Evolutionary conservation across 495 filamentous ascomycete species (phyloP).

Genomic region (Aspergillus mulundensis): DNA sequence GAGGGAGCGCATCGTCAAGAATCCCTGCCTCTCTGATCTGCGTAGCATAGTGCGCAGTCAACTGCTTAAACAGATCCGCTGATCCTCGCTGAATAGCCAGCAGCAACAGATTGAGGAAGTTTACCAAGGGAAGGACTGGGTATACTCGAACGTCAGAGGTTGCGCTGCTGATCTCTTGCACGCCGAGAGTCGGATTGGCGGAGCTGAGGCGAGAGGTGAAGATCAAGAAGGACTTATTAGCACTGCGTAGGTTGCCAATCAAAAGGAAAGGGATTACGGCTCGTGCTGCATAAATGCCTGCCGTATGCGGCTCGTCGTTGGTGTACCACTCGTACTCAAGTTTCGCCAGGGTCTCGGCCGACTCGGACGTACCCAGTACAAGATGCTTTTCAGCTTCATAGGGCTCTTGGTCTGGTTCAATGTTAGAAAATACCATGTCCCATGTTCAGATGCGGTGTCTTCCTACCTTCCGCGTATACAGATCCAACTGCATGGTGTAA

Average conservation of each 20-base stretch:
- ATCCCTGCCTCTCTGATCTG: slow-evolving; percentile 68
- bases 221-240: slow-evolving; percentile 72
- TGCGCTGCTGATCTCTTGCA: slow-evolving; percentile 77
- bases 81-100: slow-evolving; percentile 78
- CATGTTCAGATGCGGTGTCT: background rate
- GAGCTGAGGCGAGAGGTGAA: slow-evolving; percentile 71
- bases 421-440: slow-evolving; percentile 12
- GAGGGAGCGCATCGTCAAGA: slow-evolving; percentile 82
- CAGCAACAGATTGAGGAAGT: slow-evolving; percentile 82
- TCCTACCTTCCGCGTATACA: slow-evolving; percentile 73
- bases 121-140: slow-evolving; percentile 80
- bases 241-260: slow-evolving; percentile 82
- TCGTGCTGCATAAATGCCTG: slow-evolving; percentile 82
- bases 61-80: slow-evolving; percentile 74
- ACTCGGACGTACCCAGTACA: slow-evolving; percentile 83
- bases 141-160: slow-evolving; percentile 75
- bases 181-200: slow-evolving; percentile 62
- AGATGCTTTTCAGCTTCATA: slow-evolving; percentile 94
- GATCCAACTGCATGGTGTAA: slow-evolving; percentile 89
- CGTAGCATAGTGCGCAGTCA: slow-evolving; percentile 73
- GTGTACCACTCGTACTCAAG: slow-evolving; percentile 95
- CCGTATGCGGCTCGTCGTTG: slow-evolving; percentile 81
- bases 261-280: slow-evolving; percentile 91
- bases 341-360: slow-evolving; percentile 69
- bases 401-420: slow-evolving; percentile 65